Conservation (phyloP, 306 rosid species). For the Sicyos baderoa region DNA sequence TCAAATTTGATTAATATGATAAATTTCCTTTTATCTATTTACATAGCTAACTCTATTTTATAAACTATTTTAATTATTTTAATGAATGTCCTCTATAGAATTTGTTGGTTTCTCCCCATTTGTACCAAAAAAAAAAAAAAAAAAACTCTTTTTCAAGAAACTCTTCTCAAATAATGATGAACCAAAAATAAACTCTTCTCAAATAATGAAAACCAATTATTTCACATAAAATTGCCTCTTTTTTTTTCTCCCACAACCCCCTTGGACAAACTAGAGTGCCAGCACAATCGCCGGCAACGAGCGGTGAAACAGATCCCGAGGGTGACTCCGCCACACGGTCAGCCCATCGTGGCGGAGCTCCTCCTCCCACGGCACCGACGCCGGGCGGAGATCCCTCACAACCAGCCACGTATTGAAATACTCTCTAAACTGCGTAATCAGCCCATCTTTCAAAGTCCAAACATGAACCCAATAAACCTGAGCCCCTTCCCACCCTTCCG, state of each 20-base stretch:
- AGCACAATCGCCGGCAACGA: slow-evolving; percentile 68
- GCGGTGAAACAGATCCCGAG: slow-evolving; percentile 56
- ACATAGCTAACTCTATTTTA: no score
- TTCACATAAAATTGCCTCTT: background rate
- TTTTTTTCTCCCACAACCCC: background rate
- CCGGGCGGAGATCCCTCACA: slow-evolving; percentile 50
- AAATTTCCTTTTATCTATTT: no score
- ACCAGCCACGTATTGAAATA: slow-evolving; percentile 90
- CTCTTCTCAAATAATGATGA: no score
- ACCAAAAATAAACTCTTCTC: no score
- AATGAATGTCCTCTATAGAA: no score
- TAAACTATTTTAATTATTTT: no score
- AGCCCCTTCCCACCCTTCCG: slow-evolving; percentile 87
- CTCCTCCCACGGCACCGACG: slow-evolving; percentile 41
- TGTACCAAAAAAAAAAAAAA: no score
- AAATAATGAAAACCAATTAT: background rate
- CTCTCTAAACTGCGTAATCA: slow-evolving; percentile 68
- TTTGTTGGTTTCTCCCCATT: no score
- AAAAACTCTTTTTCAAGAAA: no score
- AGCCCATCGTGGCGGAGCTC: slow-evolving; percentile 28
- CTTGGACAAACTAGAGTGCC: slow-evolving; percentile 39
- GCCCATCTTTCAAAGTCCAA: slow-evolving; percentile 63
- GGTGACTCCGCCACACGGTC: slow-evolving; percentile 82
- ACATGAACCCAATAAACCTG: slow-evolving; percentile 85
- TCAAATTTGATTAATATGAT: no score